phyloP scores from a whole-genome alignment of 108 stramenopile genomes.

The Pseudonitzschia pungens region DNA sequence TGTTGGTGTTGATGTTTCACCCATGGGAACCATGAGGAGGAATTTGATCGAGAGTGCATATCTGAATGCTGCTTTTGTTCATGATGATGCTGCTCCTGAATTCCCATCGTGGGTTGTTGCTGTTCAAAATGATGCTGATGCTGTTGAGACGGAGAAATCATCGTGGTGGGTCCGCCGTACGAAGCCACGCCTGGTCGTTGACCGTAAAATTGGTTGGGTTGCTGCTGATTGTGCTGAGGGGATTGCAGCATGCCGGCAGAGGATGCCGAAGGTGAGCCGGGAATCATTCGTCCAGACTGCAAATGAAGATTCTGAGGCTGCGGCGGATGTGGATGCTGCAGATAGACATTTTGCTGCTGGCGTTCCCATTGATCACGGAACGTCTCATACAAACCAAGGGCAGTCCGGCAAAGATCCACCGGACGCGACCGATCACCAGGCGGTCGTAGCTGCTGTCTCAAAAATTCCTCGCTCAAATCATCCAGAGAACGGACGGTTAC shows the following conservation, averaged over 20 bases:
- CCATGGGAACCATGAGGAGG: slow-evolving; percentile 20
- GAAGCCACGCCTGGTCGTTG: background rate
- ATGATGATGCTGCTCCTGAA: slow-evolving; percentile 1
- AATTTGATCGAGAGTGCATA: background rate
- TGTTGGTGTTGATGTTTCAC: slow-evolving; percentile 5
- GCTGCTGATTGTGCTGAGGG: slow-evolving; percentile 1
- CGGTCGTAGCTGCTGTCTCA: slow-evolving; percentile 16
- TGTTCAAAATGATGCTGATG: background rate
- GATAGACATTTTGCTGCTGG: background rate
- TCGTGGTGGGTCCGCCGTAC: background rate
- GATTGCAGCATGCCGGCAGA: background rate
- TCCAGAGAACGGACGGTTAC: slow-evolving; percentile 17
- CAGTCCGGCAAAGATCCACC: slow-evolving; percentile 29
- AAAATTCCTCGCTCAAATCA: slow-evolving; percentile 22
- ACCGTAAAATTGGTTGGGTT: background rate
- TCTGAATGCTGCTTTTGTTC: slow-evolving; percentile 2
- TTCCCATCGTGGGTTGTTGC: background rate
- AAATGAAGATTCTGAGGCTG: background rate
- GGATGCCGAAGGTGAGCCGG: slow-evolving; percentile 5
- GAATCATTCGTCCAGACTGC: slow-evolving; percentile 2
- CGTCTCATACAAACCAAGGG: slow-evolving; percentile 65
- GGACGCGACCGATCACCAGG: background rate
- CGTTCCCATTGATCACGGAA: slow-evolving; percentile 65
- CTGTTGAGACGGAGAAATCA: background rate
- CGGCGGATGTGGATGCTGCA: background rate